Percentiles rank a stretch among this genome's conserved stretches.
These are phyloP conservation scores for Neopestalotiopsis clavispora DNA, from an alignment of 2,329 filamentous ascomycete genomes.

Conservation along the genomic window DNA sequence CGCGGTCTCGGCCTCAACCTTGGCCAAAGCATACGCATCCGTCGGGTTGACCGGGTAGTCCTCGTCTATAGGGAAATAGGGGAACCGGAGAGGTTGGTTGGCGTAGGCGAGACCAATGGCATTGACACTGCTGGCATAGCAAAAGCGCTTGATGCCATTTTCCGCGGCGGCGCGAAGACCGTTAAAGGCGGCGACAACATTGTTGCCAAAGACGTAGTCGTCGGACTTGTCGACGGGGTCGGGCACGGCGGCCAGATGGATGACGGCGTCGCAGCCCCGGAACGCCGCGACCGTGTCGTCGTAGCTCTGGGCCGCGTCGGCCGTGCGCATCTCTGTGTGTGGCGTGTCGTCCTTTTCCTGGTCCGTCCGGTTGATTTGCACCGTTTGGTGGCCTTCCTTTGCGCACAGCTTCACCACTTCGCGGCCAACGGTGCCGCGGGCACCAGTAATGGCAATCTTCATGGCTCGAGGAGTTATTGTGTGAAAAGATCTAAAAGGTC, in stretches of 20 bases:
- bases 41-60: slow-evolving; percentile 37
- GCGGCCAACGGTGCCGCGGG: slow-evolving; percentile 32
- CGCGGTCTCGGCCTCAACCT: slow-evolving; percentile 40
- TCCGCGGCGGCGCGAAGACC: slow-evolving; percentile 42
- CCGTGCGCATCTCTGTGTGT: slow-evolving; percentile 39
- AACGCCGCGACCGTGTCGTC: slow-evolving; percentile 36
- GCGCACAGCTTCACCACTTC: slow-evolving; percentile 11
- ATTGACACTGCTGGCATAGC: slow-evolving; percentile 43
- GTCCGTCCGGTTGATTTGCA: slow-evolving; percentile 39
- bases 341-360: slow-evolving; percentile 33
- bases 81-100: slow-evolving; percentile 38
- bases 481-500: background rate
- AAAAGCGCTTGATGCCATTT: slow-evolving; percentile 38
- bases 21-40: slow-evolving; percentile 41
- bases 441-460: slow-evolving; percentile 47
- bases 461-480: slow-evolving; percentile 21
- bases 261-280: slow-evolving; percentile 40
- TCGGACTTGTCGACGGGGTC: slow-evolving; percentile 38
- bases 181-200: slow-evolving; percentile 42
- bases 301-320: slow-evolving; percentile 38
- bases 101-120: slow-evolving; percentile 43
- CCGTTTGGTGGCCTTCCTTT: slow-evolving; percentile 34
- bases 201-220: slow-evolving; percentile 40
- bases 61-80: slow-evolving; percentile 44
- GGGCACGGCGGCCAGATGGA: slow-evolving; percentile 36